phyloP scores from a whole-genome alignment of 768 basidiomycete genomes.

The Nidularia pulvinata region DNA sequence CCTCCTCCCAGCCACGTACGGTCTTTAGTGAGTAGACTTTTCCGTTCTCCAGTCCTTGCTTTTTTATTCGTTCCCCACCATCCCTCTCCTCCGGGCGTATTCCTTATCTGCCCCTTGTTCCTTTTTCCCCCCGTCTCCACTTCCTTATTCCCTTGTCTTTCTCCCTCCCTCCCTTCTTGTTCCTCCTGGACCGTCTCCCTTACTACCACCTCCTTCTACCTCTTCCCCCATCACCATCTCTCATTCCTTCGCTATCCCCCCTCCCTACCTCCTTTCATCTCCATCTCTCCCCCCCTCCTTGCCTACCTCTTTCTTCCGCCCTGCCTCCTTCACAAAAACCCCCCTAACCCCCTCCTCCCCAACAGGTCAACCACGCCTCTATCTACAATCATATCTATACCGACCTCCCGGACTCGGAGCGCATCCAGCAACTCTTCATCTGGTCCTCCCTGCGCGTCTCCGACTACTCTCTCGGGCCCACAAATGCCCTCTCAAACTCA shows the following conservation, averaged over 20 bases:
- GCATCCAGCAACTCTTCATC: slow-evolving; percentile 68
- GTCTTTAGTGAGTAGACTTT: slow-evolving; percentile 60
- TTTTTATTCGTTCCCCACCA: not conserved
- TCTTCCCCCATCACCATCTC: too few relatives aligned
- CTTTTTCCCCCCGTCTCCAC: too few relatives aligned
- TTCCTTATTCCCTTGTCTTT: too few relatives aligned
- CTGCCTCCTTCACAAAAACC: not conserved
- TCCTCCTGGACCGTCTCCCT: too few relatives aligned
- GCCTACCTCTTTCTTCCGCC: too few relatives aligned
- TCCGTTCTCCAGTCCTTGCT: not conserved
- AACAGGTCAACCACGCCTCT: slow-evolving; percentile 71
- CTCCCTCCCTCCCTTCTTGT: too few relatives aligned
- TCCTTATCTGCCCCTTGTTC: too few relatives aligned
- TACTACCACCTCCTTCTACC: too few relatives aligned
- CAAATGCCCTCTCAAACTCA: slow-evolving; percentile 23
- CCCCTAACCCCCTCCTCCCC: not conserved
- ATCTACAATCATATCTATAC: slow-evolving; percentile 78
- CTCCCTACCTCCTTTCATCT: too few relatives aligned
- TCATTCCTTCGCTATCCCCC: too few relatives aligned
- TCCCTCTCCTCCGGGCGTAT: not conserved
- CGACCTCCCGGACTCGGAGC: slow-evolving; percentile 73
- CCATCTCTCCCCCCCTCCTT: too few relatives aligned
- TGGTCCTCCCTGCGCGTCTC: slow-evolving; percentile 69
- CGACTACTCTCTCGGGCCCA: slow-evolving; percentile 24
- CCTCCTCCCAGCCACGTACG: slow-evolving; percentile 7